Evolutionary conservation across 495 filamentous ascomycete genomes (phyloP), one percentile per base, ranked within the genome.

Genomic region (Talaromyces proteolyticus): DNA sequence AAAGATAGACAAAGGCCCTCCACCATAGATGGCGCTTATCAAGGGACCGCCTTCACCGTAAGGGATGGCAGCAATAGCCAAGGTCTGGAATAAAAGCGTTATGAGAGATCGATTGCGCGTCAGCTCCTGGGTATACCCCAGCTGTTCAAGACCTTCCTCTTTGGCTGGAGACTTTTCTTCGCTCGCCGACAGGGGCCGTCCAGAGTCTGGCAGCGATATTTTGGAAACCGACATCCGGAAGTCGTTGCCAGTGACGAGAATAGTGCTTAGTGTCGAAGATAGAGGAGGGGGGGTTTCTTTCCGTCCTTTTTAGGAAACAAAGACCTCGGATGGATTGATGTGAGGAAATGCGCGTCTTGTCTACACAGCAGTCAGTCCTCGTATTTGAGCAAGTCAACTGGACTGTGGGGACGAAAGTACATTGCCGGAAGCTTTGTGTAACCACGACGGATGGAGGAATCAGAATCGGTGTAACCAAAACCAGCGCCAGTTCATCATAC

Each of bases 41-140:
- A 78, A 54, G 1, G 73, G 61, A 20, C 67, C 63, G 14, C 74
- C 72, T 52, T 75, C 72, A 12, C 71, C 72, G 42, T 66, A 77
- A 22, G 74, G 74, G 23, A 75, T 72, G 26, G 69, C 71, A 6
- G 65, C 66, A 11, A 72, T 70, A 26, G 68, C 64, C 7, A 72
- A 57, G 1, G 62, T 57, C 57, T 61, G 58, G 53, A 68, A 70
- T 23, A 70, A 56, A 0, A 71, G 63, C 0, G 66, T 71, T 44
- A 63, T 29, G 14, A 66, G 49, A 5, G 65, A 69, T 19, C 69
- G 61, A 18, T 72, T 73, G 17, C 69, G 67, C 5, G 50, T 60
- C 22, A 73, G 54, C 47, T 70, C 65, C 44, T 63, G 58, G 42
- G 60, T 61, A 55, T 73, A 73, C 6, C 69, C 69, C 18, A 72